Conservation (phyloP, 352 stramenopile genomes). For the Phytophthora ohioensis region DNA sequence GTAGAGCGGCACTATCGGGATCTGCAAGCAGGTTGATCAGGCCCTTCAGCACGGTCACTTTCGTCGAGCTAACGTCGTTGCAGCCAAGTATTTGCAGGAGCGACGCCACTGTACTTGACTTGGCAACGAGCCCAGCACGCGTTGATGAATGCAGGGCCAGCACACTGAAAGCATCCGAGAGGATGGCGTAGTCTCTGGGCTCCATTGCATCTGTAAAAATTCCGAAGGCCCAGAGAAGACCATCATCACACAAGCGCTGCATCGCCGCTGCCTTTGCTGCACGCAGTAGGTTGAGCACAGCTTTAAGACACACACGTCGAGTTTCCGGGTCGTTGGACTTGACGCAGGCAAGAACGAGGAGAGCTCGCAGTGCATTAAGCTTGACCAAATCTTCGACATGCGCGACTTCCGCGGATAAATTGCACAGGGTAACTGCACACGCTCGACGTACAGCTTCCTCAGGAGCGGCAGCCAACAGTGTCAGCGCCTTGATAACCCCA, state of each 20-base stretch:
- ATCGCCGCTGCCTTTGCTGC: slow-evolving; percentile 48
- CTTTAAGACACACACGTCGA: slow-evolving; percentile 75
- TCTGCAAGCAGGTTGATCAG: slow-evolving; percentile 67
- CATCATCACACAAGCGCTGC: slow-evolving; percentile 70
- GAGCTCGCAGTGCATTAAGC: slow-evolving; percentile 85
- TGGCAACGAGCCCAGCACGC: slow-evolving; percentile 60
- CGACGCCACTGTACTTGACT: slow-evolving; percentile 45
- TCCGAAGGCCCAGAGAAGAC: slow-evolving; percentile 73
- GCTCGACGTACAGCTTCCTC: slow-evolving; percentile 75
- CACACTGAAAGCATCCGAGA: slow-evolving; percentile 74
- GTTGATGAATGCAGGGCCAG: slow-evolving; percentile 62
- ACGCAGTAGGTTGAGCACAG: slow-evolving; percentile 73
- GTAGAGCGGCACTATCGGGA: slow-evolving; percentile 28
- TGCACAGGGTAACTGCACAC: slow-evolving; percentile 92
- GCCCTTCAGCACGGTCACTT: slow-evolving; percentile 56
- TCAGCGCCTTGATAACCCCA: slow-evolving; percentile 79
- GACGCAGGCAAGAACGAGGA: slow-evolving; percentile 88
- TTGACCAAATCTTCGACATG: slow-evolving; percentile 92
- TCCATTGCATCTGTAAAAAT: slow-evolving; percentile 70
- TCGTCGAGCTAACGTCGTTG: slow-evolving; percentile 36
- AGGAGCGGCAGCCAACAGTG: slow-evolving; percentile 66
- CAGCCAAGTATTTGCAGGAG: slow-evolving; percentile 55
- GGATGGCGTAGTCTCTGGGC: slow-evolving; percentile 61
- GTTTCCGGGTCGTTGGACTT: slow-evolving; percentile 85
- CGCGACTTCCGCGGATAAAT: slow-evolving; percentile 90